These are phyloP conservation scores for Sorghum bicolor DNA, from an alignment of 176 grass and related monocot genomes.

Conservation along the genomic window DNA sequence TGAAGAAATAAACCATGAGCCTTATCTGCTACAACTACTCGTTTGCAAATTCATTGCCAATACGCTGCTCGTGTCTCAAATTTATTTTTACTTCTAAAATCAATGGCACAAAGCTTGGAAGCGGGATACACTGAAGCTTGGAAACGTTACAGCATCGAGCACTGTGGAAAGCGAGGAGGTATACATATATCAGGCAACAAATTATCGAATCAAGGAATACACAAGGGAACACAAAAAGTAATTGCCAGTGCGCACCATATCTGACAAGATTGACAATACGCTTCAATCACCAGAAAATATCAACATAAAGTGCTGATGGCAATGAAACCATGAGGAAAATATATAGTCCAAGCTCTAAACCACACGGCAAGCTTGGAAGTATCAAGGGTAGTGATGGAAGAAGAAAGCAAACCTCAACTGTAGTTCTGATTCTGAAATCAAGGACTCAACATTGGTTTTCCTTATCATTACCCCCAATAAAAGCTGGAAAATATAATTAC, in stretches of 20 bases:
- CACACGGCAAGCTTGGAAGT: neutral
- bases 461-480: neutral
- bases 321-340: neutral
- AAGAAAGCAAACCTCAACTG: neutral
- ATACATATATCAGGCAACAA: neutral
- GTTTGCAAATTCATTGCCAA: neutral
- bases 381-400: neutral
- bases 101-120: neutral
- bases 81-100: neutral
- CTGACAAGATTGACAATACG: neutral
- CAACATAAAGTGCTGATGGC: neutral
- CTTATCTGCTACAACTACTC: neutral
- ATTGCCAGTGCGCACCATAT: neutral
- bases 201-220: neutral
- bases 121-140: no score
- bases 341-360: neutral
- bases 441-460: neutral
- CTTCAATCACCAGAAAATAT: slow-evolving; percentile 33
- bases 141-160: neutral
- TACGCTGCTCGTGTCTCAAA: neutral
- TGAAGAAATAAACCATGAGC: neutral
- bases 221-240: neutral
- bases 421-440: neutral
- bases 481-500: neutral
- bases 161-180: neutral